Evolutionary conservation across 208 protist species (phyloP), one percentile per base, ranked within the genome.

Genomic region (Leishmania braziliensis): DNA sequence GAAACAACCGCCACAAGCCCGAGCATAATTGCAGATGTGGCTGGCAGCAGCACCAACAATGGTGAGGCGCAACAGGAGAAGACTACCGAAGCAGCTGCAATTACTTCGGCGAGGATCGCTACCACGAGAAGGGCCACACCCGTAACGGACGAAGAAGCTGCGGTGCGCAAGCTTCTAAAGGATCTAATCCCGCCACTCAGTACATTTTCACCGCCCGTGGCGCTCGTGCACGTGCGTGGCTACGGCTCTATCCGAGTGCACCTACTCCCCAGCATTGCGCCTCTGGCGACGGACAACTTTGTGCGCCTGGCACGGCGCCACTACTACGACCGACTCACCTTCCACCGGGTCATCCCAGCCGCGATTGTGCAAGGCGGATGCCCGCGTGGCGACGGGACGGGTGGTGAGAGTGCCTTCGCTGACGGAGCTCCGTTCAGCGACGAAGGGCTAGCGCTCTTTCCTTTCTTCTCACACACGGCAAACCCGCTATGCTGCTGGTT

Each of bases 251-350:
- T 96, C 51, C 85, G 72, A n/a, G 68, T 99, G 10, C 77, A 93
- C 76, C 92, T 99, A 18, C 98, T 98, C 81, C 93, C 97, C 29
- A 77, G 91, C 14, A 90, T 99, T 71, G 84, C 86, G 23, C 98
- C 99, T 10, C 97, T 98, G 50, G 97, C 99, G 4, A 94, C 98
- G 1, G 95, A 99, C 72, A 99, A 99, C 94, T 99, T 99, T 90
- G 86, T 89, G 62, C 91, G 87, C 20, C 95, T 99, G 53, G 78
- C 89, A 4, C 72, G 82, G 26, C 92, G 92, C 78, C 91, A 86
- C 6, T 99, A 99, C 87, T 99, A 99, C 89, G 92, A 99, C 80
- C 89, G 87, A 71, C 71, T 98, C 18, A 95, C 95, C 66, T 99
- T 99, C 86, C 98, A 99, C 89, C 93, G 98, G 29, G 93, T 98